Evolutionary conservation across 495 filamentous ascomycete species (phyloP), one percentile per base, ranked within the genome.

Genomic region (Podospora pseudopauciseta): DNA sequence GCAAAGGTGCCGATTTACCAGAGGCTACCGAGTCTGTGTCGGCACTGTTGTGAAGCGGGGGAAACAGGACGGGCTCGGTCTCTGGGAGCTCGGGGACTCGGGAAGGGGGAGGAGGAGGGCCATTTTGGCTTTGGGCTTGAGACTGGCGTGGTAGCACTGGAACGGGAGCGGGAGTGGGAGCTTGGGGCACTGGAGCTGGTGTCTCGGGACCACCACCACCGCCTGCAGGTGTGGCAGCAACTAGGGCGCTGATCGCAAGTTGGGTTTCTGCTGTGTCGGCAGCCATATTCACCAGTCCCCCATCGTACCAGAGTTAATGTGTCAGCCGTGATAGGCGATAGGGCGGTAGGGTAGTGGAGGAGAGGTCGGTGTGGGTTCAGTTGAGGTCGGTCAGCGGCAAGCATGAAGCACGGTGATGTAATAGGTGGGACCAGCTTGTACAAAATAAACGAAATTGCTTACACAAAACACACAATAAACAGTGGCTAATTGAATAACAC

Each of bases 41-140:
- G 44, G 77, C 77, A 60, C 78, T 82, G 68, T 81, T 84, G 71
- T 83, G 79, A 27, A 83, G 71, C 23, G 74, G 76, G 63, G 80
- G 79, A 53, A 80, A 84, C 13, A 78, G 73, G 57, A 28, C 62
- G 9, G 19, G 67, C 55, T 72, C 70, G 28, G 18, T 59, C 20
- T 27, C 54, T 64, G 4, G 68, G 59, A 49, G 58, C 44, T 20
- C 34, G 59, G 3, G 28, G 64, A 23, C 54, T 30, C 23, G 61
- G 65, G 56, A 66, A 19, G 1, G 19, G 69, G 5, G 32, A 59
- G 56, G 70, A 26, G 15, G 26, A 28, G 54, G 34, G 64, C 39
- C 13, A 30, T 65, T 60, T 20, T 27, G 58, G 57, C 23, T 58
- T 58, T 58, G 55, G 23, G 23, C 18, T 58, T 58, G 55, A 0